Evolutionary conservation across 345 rosid species (phyloP), one percentile per base, ranked within the genome.

Genomic region (Boechera retrofracta): DNA sequence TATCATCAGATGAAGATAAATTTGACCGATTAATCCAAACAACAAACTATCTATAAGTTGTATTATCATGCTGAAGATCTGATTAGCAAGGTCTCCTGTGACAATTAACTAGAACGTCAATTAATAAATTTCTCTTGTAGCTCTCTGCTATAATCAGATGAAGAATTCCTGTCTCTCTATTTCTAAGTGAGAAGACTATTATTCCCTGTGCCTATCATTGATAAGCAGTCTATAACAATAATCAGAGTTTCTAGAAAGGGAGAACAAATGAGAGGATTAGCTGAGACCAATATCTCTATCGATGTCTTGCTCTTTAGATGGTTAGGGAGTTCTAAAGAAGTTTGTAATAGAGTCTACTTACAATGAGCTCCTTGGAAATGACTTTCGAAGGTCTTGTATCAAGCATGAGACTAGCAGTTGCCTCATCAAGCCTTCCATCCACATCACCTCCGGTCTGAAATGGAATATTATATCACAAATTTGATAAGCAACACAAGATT

Each of bases 381-480:
- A 95, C 99, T 92, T 91, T 95, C 3, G 99, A 95, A 67, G 99
- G 99, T 82, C 86, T 86, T 62, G 89, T 84, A 86, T 95, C 99
- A 64, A 92, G 89, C 75, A 92, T 87, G 83, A 89, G 87, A 85
- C 88, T 84, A 68, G 97, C 97, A 84, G 97, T 78, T 72, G 84
- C 95, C 84, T 92, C 98, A 81, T 95, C 99, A 71, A 92, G 83
- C 80, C 87, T 91, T 73, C 96, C 96, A 74, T 92, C 96, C 80
- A 84, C 74, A 74, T 87, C 88, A 53, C 79, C 94, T 77, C 90
- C 92, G 60, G 78, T 71, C 99, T 93, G 88, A 77, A 64, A 88
- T 45, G 54, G 73, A 57, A 80, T 75, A 58, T 45, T 55, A 55
- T 60, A 53, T 48, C 48, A 68, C 44, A 53, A 16, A 45, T 26